phyloP scores from a whole-genome alignment of 2,329 filamentous ascomycete genomes.

The Trichoderma asperellum region DNA sequence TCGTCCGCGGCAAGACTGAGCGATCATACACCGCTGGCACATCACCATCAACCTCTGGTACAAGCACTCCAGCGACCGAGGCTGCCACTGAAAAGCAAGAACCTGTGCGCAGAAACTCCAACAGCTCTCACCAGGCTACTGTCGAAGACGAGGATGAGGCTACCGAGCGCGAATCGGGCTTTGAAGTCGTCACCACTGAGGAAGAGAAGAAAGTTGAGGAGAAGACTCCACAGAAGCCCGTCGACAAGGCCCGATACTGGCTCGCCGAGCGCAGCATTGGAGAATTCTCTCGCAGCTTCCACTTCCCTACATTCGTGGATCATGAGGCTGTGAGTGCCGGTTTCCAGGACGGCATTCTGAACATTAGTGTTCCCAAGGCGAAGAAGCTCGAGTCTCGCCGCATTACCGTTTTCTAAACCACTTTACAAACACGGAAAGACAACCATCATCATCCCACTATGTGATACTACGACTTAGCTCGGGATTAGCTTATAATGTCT shows the following conservation, averaged over 20 bases:
- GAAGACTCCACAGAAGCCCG: conserved; percentile 38
- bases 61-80: conserved; percentile 44
- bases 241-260: conserved; percentile 68
- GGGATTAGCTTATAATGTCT: conserved; percentile 11
- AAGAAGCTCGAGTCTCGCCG: conserved; percentile 61
- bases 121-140: conserved; percentile 60
- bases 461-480: neutral
- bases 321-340: conserved; percentile 63
- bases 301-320: conserved; percentile 67
- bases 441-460: neutral
- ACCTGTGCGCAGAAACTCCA: conserved; percentile 44
- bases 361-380: conserved; percentile 67
- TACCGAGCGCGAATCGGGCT: conserved; percentile 37
- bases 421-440: neutral
- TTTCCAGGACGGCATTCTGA: conserved; percentile 69
- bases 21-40: conserved; percentile 62
- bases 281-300: conserved; percentile 70
- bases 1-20: conserved; percentile 71
- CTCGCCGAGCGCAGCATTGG: conserved; percentile 67
- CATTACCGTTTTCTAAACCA: conserved; percentile 56
- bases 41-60: conserved; percentile 52
- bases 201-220: conserved; percentile 33
- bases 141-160: conserved; percentile 64
- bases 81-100: conserved; percentile 48
- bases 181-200: conserved; percentile 34